Base-by-base conservation (phyloP, 345 rosid genomes). In the Fremontodendron californicum region DNA sequence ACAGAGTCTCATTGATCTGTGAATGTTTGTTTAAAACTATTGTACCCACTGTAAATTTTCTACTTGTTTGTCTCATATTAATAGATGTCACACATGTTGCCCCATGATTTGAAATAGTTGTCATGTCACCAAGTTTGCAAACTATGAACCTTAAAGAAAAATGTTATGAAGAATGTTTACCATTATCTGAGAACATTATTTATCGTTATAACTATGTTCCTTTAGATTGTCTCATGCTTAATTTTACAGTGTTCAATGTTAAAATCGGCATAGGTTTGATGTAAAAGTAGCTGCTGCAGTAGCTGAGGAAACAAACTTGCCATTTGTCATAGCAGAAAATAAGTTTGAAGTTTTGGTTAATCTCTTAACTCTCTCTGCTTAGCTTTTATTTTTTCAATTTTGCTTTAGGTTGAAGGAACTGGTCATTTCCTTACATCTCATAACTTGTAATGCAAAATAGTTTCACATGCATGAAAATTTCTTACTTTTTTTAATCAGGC, bases 341-440 rank as follows among this genome's bases (percentile, higher is more conserved):
- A 92, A 92, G 86, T 92, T 94, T 83, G 98, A 94, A 85, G 98
- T 97, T 78, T 84, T 94, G 97, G 98, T 91, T 78, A 85, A 87
- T 80, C 75, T 76, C 78, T 80, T 16, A 10, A 64, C 35, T 68
- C 78, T 33, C 52, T 25, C 37, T 23, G 48, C 45, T 49, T 25
- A 58, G 43, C 58, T 49, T 51, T 45, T 39, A 15, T 74, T 1
- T 77, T 40, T 75, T 31, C 16, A 49, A 52, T 9, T 57, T 33
- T 75, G 31, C 63, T 16, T 48, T 55, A 27, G 52, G 57, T 51
- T 66, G 55, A 45, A n/a, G 40, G 7, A n/a, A 35, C 61, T 46
- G 49, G 12, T 73, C 23, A 35, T 37, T 35, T 12, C 39, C 16
- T 31, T 18, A 33, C 37, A 16, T 64, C 45, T 11, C 67, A 62